Conservation (phyloP, 495 filamentous ascomycete genomes). For the Hyaloscypha variabilis region DNA sequence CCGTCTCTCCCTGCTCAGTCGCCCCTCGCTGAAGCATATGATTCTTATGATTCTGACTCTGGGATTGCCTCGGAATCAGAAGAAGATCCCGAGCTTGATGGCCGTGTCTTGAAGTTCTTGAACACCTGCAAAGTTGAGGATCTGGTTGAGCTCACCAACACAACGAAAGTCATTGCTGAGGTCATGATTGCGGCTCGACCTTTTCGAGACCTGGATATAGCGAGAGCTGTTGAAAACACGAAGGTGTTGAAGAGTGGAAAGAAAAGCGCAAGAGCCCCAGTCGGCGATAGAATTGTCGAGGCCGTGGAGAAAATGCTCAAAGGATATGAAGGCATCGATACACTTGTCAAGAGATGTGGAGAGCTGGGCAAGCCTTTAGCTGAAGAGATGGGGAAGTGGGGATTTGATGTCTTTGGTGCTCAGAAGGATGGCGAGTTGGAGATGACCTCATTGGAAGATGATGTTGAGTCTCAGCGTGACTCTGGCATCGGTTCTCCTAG, state of each 20-base stretch:
- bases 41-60: conserved; percentile 50
- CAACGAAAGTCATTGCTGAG: conserved; percentile 66
- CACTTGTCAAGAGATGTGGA: conserved; percentile 73
- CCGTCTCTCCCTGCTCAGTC: conserved; percentile 22
- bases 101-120: conserved; percentile 74
- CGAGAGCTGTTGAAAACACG: conserved; percentile 60
- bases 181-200: conserved; percentile 70
- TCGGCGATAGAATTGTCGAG: conserved; percentile 75
- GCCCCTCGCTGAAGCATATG: conserved; percentile 48
- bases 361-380: conserved; percentile 67
- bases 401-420: conserved; percentile 71
- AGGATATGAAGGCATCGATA: conserved; percentile 75
- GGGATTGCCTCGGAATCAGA: conserved; percentile 39
- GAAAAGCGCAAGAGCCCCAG: conserved; percentile 43
- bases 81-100: conserved; percentile 48
- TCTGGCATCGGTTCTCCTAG: conserved; percentile 76
- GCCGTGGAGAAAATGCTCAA: conserved; percentile 71
- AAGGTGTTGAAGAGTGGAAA: conserved; percentile 41
- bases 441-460: conserved; percentile 59
- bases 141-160: conserved; percentile 75
- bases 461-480: conserved; percentile 46
- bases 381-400: conserved; percentile 74
- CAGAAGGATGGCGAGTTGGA: conserved; percentile 65
- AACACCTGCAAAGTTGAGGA: conserved; percentile 75
- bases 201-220: conserved; percentile 62